Percentiles rank a stretch among this genome's conserved stretches.
phyloP scores from a whole-genome alignment of 2,329 filamentous ascomycete genomes.

The Alternaria tenuissima region DNA sequence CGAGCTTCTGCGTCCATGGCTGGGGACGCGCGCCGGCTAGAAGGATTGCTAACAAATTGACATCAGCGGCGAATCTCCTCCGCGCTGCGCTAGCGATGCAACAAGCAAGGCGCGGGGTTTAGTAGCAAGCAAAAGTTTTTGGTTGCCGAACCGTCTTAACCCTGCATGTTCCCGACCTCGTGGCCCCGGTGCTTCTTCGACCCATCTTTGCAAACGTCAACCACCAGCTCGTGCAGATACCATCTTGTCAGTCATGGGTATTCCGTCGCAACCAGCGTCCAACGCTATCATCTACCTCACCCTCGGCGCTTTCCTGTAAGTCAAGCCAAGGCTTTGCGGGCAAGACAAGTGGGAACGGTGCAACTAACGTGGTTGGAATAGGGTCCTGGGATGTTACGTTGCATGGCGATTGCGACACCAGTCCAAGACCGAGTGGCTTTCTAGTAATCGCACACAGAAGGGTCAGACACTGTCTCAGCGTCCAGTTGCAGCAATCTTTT shows the following conservation, averaged over 20 bases:
- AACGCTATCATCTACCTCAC: conserved; percentile 86
- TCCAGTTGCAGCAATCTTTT: conserved; percentile 9
- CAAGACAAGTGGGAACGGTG: neutral
- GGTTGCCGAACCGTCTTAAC: conserved; percentile 23
- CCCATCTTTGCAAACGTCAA: conserved; percentile 12
- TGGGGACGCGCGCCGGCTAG: neutral
- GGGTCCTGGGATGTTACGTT: conserved; percentile 68
- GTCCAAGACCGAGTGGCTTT: conserved; percentile 74
- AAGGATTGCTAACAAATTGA: conserved; percentile 28
- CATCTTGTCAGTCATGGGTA: conserved; percentile 65
- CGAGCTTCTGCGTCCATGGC: neutral
- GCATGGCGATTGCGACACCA: conserved; percentile 68
- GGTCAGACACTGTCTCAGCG: conserved; percentile 59
- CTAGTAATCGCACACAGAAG: conserved; percentile 82
- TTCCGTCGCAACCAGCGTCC: conserved; percentile 77
- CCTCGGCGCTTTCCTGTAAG: conserved; percentile 78
- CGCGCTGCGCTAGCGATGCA: conserved; percentile 34
- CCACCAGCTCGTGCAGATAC: conserved; percentile 7
- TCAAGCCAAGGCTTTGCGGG: neutral
- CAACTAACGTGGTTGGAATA: conserved; percentile 48
- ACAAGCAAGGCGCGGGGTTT: conserved; percentile 31
- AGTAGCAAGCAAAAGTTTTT: conserved; percentile 34
- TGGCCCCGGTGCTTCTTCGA: conserved; percentile 12
- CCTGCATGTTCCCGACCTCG: conserved; percentile 28
- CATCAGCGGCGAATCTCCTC: conserved; percentile 26